Percentiles rank a stretch among this genome's conserved stretches.
These are phyloP conservation scores for Madurella mycetomatis DNA, from an alignment of 2,329 filamentous ascomycete genomes.

Conservation along the genomic window DNA sequence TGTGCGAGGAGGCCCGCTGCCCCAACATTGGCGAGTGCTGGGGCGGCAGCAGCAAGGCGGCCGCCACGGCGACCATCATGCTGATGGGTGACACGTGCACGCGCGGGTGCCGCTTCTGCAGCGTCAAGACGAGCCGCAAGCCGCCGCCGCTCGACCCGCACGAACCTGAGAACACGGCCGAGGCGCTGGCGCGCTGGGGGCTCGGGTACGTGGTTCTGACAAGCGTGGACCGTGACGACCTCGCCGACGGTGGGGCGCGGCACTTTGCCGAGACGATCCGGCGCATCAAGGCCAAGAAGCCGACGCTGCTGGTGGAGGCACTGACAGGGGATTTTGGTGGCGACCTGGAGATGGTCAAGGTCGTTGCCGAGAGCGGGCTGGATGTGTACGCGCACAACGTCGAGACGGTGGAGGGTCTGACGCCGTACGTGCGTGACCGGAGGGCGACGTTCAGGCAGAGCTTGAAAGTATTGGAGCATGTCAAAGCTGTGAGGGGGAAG, in stretches of 20 bases:
- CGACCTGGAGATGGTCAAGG: constrained; percentile 76
- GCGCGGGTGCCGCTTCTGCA: constrained; percentile 92
- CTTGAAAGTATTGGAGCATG: constrained; percentile 71
- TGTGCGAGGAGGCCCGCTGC: constrained; percentile 95
- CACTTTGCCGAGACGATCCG: constrained; percentile 94
- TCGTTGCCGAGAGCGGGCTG: constrained; percentile 81
- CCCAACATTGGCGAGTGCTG: constrained; percentile 98
- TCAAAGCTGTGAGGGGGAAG: constrained; percentile 66
- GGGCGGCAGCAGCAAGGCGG: constrained; percentile 83
- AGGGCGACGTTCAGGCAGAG: constrained; percentile 87
- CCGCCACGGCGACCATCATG: constrained; percentile 98
- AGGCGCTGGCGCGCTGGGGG: constrained; percentile 88
- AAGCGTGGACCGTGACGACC: constrained; percentile 87
- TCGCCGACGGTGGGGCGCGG: constrained; percentile 78
- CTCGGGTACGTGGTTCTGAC: constrained; percentile 95
- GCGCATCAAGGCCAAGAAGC: constrained; percentile 82
- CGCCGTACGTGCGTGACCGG: constrained; percentile 83
- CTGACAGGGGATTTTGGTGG: constrained; percentile 85
- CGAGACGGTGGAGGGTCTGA: constrained; percentile 88
- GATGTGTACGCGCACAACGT: constrained; percentile 98
- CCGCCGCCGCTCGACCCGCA: constrained; percentile 84
- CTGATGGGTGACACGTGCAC: constrained; percentile 99
- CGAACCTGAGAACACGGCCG: constrained; percentile 94
- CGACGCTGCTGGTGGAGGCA: constrained; percentile 74
- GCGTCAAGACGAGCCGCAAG: constrained; percentile 79